Percentiles rank a stretch among this genome's conserved stretches.
Conservation (phyloP, 305 asterid genomes). For the Rubia tinctorum region DNA sequence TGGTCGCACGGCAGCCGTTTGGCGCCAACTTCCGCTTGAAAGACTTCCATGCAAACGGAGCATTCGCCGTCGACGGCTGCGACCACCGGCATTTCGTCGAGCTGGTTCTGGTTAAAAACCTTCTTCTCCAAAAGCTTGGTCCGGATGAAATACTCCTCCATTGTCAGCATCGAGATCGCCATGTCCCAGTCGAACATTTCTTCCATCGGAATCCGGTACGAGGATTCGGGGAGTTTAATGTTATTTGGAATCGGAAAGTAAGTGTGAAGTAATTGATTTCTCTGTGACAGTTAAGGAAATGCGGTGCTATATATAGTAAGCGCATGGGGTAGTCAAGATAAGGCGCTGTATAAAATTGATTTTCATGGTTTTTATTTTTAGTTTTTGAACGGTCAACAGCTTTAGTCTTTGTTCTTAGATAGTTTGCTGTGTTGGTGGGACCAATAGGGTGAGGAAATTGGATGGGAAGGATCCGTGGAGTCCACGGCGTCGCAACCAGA, state of each 20-base stretch:
- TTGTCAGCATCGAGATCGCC: constrained; percentile 15
- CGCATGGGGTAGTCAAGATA: background rate
- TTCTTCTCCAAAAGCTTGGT: constrained; percentile 2
- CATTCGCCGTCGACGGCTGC: constrained; percentile 19
- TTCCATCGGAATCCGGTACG: constrained; percentile 8
- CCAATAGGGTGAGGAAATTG: background rate
- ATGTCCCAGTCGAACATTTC: constrained; percentile 20
- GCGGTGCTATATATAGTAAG: background rate
- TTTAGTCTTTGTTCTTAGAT: background rate
- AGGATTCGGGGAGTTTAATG: background rate
- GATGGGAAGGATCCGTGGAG: background rate
- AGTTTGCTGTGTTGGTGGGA: background rate
- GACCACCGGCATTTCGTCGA: constrained; percentile 18
- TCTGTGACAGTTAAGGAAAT: background rate
- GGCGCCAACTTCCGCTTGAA: constrained; percentile 10
- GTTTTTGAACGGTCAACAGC: constrained; percentile 9
- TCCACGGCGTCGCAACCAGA: background rate
- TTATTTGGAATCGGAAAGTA: background rate
- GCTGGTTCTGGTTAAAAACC: constrained; percentile 1
- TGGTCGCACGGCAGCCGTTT: constrained; percentile 30
- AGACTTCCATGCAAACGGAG: constrained; percentile 30
- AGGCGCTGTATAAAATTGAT: background rate
- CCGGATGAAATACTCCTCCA: constrained; percentile 10
- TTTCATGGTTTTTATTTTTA: background rate
- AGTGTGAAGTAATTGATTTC: background rate